These are phyloP conservation scores for Kwoniella sp. DNA, from an alignment of 768 basidiomycete species.

Conservation along the genomic window DNA sequence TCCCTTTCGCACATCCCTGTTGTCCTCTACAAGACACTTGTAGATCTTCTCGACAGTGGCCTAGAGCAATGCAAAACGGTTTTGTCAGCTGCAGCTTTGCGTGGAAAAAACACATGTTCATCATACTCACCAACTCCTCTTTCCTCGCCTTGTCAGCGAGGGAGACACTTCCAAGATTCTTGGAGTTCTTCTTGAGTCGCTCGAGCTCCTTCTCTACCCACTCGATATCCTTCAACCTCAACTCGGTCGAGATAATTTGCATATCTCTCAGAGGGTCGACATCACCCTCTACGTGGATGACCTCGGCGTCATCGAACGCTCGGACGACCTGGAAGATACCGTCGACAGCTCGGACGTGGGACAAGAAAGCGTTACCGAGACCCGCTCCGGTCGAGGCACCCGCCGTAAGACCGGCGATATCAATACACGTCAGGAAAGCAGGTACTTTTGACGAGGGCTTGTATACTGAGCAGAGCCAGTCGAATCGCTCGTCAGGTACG, in stretches of 20 bases:
- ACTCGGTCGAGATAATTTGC: constrained; percentile 93
- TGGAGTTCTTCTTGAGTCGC: constrained; percentile 69
- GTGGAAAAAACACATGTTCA: too few relatives aligned
- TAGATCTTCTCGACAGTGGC: constrained; percentile 82
- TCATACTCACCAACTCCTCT: constrained; percentile 84
- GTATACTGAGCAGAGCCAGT: constrained; percentile 88
- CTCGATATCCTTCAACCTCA: constrained; percentile 95
- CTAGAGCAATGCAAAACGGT: constrained; percentile 56
- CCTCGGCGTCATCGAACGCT: constrained; percentile 98
- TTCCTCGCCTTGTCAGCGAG: constrained; percentile 93
- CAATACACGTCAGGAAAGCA: constrained; percentile 94
- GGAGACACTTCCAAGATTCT: constrained; percentile 71
- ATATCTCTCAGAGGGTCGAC: constrained; percentile 94
- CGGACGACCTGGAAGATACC: constrained; percentile 99
- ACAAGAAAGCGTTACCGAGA: constrained; percentile 95
- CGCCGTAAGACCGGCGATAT: constrained; percentile 97
- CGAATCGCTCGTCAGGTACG: constrained; percentile 89
- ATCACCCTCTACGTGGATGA: constrained; percentile 98
- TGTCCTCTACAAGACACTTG: constrained; percentile 72
- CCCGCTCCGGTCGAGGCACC: constrained; percentile 98
- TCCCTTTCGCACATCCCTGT: constrained; percentile 86
- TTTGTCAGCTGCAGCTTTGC: too few relatives aligned
- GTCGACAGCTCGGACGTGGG: constrained; percentile 95
- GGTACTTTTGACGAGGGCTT: constrained; percentile 86
- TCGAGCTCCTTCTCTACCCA: constrained; percentile 95